Evolutionary conservation across 441 rosid genomes (phyloP), one percentile per base, ranked within the genome.

Genomic region (Erodium texanum): DNA sequence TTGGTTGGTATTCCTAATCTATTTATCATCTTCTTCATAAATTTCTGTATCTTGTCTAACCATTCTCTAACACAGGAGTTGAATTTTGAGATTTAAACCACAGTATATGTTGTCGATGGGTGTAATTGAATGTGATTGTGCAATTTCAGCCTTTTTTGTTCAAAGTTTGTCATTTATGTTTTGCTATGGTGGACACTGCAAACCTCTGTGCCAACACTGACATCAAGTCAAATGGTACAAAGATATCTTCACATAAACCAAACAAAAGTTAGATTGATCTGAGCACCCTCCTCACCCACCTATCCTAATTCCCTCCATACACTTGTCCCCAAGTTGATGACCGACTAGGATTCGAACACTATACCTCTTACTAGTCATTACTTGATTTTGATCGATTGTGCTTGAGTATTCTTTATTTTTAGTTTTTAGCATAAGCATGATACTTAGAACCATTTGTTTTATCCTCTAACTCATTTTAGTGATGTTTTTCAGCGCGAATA

Each of bases 31-130:
- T 16, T 67, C 43, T 16, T 22, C 58, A 1, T 50, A 24, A 11
- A 22, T 27, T 62, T 24, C 36, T 62, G 0, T 24, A 62, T 61
- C 20, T 18, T 24, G 34, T 24, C 64, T 22, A 58, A 58, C 14
- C 63, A 58, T 62, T 24, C 64, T 23, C 29, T 10, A 59, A 12
- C 63, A 59, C 12, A 58, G 15, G n/a, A 59, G 63, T 59, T 59
- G 63, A 59, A 58, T 58, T 11, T 58, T 58, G 24, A 3, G n/a
- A 48, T 48, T 48, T 48, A 48, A 15, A 48, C 5, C 5, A n/a
- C 12, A 48, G 54, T 48, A 14, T 48, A 48, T 48, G 54, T 15
- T 48, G 54, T 48, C 5, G 7, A 48, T 48, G 54, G 12, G 18
- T 48, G 54, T 48, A 15, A 48, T 24, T 22, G 32, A 22, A 59